Evolutionary conservation across 371 early-diverging fungal species (phyloP), one percentile per base, ranked within the genome.

Genomic region (Caulochytrium protostelioides): DNA sequence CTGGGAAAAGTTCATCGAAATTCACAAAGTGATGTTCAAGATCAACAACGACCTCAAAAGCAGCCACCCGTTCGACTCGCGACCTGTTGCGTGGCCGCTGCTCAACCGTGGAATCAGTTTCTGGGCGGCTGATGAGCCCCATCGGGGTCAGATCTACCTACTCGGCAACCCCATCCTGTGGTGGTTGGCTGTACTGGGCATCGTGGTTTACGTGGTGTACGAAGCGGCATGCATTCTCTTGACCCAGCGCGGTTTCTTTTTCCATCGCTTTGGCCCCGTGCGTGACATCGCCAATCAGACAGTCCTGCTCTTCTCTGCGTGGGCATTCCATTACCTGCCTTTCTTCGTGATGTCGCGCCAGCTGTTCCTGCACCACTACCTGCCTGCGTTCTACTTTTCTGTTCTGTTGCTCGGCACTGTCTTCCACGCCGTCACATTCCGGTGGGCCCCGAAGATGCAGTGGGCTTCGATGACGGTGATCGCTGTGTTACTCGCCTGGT

Each of bases 291-390:
- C 16, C 8, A 8, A 15, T 15, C 16, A 15, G 28, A 34, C 9
- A 8, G 9, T 6, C 8, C 79, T 83, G 45, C 63, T 80, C 34
- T 59, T 67, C 19, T 42, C 70, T 9, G 90, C 75, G 6, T 98
- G 89, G 89, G 42, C 63, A 6, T 54, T 85, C 8, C 97, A 97
- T 54, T 92, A 81, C 54, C 36, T 89, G 1, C 92, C 95, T 5
- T 97, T 95, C 58, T 84, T 84, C 57, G 42, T 87, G 14, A 82
- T 91, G 80, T 61, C 61, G 4, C 79, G 95, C 15, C 79, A 86
- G 50, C 62, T 91, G 12, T 98, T 97, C 55, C 55, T 94, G 20
- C 95, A 95, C 51, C 95, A 97, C 52, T 98, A 97, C 49, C 69
- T 95, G 16, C 95, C 97, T 4, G 82, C 92, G 0, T 59, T 95